Conservation (phyloP, 176 grass and related monocot species). For the Triticum dicoccoides region DNA sequence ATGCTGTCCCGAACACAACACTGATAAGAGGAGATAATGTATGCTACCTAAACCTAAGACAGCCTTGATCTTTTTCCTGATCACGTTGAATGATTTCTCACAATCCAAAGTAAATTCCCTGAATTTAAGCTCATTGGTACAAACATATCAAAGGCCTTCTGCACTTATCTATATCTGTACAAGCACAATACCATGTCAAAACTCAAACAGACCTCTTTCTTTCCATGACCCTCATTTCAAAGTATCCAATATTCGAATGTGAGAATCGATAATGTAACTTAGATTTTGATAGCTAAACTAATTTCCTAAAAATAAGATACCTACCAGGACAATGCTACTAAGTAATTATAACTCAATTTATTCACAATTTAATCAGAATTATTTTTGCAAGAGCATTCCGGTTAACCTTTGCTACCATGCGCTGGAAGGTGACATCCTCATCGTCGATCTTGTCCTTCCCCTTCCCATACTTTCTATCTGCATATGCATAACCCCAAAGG, state of each 20-base stretch:
- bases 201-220: not conserved
- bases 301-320: not conserved
- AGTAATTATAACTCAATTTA: not conserved
- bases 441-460: slow-evolving; percentile 97
- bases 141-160: not conserved
- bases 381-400: slow-evolving; percentile 29
- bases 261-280: not conserved
- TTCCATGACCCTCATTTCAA: not conserved
- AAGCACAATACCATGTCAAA: not conserved
- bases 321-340: not conserved
- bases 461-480: slow-evolving; percentile 94
- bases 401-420: slow-evolving; percentile 99
- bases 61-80: not conserved
- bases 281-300: not conserved
- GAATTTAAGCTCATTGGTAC: not conserved
- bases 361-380: not conserved
- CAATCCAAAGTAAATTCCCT: not conserved
- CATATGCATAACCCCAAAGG: not conserved
- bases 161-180: not conserved
- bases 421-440: slow-evolving; percentile 97
- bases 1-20: not conserved
- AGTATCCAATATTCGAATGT: not conserved
- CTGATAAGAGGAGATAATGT: not conserved
- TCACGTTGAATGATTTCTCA: not conserved
- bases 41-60: not conserved